Evolutionary conservation across 2,329 filamentous ascomycete genomes (phyloP).

Genomic region (Pseudocercospora ulei): DNA sequence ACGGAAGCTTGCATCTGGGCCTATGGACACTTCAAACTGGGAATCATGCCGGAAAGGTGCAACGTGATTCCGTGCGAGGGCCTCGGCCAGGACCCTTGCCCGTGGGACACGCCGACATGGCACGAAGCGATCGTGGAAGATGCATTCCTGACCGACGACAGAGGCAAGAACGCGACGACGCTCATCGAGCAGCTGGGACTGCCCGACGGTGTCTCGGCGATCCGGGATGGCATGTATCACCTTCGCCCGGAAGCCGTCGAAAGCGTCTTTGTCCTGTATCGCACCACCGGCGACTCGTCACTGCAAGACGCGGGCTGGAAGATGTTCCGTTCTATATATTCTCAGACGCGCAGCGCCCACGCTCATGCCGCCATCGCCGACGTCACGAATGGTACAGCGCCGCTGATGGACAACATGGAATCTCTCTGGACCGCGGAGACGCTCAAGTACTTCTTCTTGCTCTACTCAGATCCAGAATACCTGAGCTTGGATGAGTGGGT

Average conservation of each 20-base stretch:
- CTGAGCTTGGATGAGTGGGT: constrained; percentile 50
- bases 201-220: constrained; percentile 48
- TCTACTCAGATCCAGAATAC: constrained; percentile 51
- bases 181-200: constrained; percentile 41
- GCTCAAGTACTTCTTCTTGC: constrained; percentile 57
- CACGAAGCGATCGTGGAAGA: constrained; percentile 35
- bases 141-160: constrained; percentile 21
- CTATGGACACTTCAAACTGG: constrained; percentile 49
- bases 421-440: constrained; percentile 65
- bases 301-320: constrained; percentile 63
- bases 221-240: constrained; percentile 52
- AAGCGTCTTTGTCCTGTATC: constrained; percentile 68
- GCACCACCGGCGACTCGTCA: constrained; percentile 56
- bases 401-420: constrained; percentile 56
- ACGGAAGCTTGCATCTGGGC: constrained; percentile 56
- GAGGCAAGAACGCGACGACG: constrained; percentile 25
- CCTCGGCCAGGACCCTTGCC: constrained; percentile 34
- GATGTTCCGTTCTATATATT: constrained; percentile 59
- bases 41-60: constrained; percentile 54
- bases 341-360: constrained; percentile 51
- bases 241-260: constrained; percentile 71
- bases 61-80: constrained; percentile 42
- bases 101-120: constrained; percentile 43
- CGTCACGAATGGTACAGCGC: constrained; percentile 45
- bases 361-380: constrained; percentile 59